phyloP scores from a whole-genome alignment of 2,329 filamentous ascomycete species.

The Didymella glomerata region DNA sequence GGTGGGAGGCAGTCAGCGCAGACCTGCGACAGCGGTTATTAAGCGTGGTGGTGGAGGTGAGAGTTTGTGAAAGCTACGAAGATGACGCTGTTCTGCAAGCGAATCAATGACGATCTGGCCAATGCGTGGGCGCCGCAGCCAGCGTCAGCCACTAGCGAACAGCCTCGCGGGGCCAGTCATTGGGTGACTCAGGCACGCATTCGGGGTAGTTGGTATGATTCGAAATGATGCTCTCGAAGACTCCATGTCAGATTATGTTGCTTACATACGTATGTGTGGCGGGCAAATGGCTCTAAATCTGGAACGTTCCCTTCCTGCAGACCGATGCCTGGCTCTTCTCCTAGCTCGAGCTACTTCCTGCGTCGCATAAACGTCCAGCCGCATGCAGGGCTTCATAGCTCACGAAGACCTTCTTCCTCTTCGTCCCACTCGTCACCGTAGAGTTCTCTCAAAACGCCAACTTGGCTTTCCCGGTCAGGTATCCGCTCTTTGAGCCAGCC shows the following conservation, averaged over 20 bases:
- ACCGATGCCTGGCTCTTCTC: background rate
- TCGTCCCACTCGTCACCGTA: slow-evolving; percentile 65
- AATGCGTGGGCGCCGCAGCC: slow-evolving; percentile 10
- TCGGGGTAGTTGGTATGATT: slow-evolving; percentile 34
- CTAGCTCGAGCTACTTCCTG: slow-evolving; percentile 4
- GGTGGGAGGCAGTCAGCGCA: slow-evolving; percentile 9
- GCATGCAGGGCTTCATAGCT: slow-evolving; percentile 32
- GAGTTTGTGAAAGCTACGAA: slow-evolving; percentile 30
- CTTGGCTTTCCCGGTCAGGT: slow-evolving; percentile 55
- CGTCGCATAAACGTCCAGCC: slow-evolving; percentile 1
- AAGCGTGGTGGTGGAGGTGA: slow-evolving; percentile 22
- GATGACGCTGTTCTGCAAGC: slow-evolving; percentile 42
- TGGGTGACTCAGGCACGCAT: slow-evolving; percentile 35
- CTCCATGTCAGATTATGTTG: background rate
- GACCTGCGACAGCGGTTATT: slow-evolving; percentile 33
- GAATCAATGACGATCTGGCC: slow-evolving; percentile 35
- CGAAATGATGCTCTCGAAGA: slow-evolving; percentile 30
- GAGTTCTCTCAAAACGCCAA: slow-evolving; percentile 54
- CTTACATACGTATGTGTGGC: slow-evolving; percentile 1
- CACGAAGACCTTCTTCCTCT: slow-evolving; percentile 61
- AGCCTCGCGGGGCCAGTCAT: slow-evolving; percentile 27
- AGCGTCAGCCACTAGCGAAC: slow-evolving; percentile 26
- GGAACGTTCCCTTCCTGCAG: background rate
- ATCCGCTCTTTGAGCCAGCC: slow-evolving; percentile 51
- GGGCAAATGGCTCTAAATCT: slow-evolving; percentile 1